phyloP scores from a whole-genome alignment of 495 filamentous ascomycete genomes.

The Glarea lozoyensis region DNA sequence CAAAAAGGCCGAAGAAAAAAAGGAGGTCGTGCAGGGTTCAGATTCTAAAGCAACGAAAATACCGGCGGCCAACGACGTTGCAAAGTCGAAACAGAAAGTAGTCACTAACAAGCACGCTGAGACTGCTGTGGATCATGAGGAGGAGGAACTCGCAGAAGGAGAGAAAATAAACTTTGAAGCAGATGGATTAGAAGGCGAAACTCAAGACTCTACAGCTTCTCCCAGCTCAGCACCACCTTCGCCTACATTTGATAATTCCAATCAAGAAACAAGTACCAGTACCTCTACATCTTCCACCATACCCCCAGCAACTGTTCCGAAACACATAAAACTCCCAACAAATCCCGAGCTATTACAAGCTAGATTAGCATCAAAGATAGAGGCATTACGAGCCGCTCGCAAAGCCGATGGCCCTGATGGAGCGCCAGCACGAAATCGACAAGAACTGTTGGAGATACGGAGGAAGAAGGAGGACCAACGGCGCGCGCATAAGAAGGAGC shows the following conservation, averaged over 20 bases:
- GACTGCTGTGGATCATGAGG: constrained; percentile 19
- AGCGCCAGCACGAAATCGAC: constrained; percentile 66
- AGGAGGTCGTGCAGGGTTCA: constrained; percentile 17
- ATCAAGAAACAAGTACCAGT: constrained; percentile 34
- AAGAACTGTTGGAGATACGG: constrained; percentile 83
- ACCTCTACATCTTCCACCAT: constrained; percentile 55
- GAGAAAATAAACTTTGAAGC: constrained; percentile 25
- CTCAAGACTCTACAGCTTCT: constrained; percentile 29
- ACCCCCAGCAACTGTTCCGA: constrained; percentile 47
- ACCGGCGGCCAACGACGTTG: constrained; percentile 18
- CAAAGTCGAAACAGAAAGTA: constrained; percentile 20
- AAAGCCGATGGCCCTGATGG: constrained; percentile 77
- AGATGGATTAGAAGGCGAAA: constrained; percentile 16
- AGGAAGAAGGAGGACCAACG: constrained; percentile 79
- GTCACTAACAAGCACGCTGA: constrained; percentile 25
- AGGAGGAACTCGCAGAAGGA: constrained; percentile 29
- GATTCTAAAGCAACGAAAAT: constrained; percentile 19
- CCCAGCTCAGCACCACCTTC: constrained; percentile 50
- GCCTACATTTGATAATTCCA: constrained; percentile 50
- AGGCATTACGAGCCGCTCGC: constrained; percentile 67
- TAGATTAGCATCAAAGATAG: constrained; percentile 70
- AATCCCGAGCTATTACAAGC: constrained; percentile 63
- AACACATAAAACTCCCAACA: constrained; percentile 43
- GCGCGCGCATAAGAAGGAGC: constrained; percentile 77
- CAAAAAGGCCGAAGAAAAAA: constrained; percentile 31